Conservation (phyloP, 352 stramenopile species). For the Globisporangium abappressorium region DNA sequence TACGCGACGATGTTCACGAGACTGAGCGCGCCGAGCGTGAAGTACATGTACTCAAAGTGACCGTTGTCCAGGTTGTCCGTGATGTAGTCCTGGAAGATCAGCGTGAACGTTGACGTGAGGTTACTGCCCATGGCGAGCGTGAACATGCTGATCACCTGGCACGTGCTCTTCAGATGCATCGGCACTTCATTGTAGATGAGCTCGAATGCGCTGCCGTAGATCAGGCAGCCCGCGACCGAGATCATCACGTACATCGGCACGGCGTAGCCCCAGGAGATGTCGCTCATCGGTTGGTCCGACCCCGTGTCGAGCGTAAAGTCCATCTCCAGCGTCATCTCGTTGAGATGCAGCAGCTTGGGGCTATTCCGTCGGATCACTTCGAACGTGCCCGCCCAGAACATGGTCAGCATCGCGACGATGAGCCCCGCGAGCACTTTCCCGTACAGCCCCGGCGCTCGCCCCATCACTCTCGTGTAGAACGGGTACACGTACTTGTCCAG, state of each 20-base stretch:
- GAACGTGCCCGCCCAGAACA: conserved; percentile 85
- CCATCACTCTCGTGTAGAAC: conserved; percentile 48
- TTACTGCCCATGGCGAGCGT: conserved; percentile 88
- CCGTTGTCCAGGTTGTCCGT: conserved; percentile 71
- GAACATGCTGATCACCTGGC: conserved; percentile 86
- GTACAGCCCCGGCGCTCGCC: conserved; percentile 63
- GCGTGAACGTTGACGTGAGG: conserved; percentile 85
- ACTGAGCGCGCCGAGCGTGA: conserved; percentile 67
- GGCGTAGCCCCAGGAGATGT: conserved; percentile 79
- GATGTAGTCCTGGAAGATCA: conserved; percentile 80
- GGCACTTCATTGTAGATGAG: conserved; percentile 88
- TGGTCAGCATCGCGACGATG: conserved; percentile 72
- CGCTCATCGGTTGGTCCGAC: conserved; percentile 72
- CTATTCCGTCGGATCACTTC: conserved; percentile 67
- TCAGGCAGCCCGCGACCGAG: conserved; percentile 83
- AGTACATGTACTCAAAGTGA: conserved; percentile 91
- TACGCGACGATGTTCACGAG: conserved; percentile 73
- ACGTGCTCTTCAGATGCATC: conserved; percentile 86
- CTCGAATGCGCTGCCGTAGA: conserved; percentile 88
- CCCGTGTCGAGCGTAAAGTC: conserved; percentile 45
- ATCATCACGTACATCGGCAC: conserved; percentile 82
- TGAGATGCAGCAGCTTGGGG: conserved; percentile 35
- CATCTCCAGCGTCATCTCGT: conserved; percentile 10
- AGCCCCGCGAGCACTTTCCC: conserved; percentile 79
- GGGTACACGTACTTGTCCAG: conserved; percentile 78